A percentile compares a stretch with the other conserved stretches of the same genome.
Conservation (phyloP, 306 rosid genomes). For the Bauhinia variegata region DNA sequence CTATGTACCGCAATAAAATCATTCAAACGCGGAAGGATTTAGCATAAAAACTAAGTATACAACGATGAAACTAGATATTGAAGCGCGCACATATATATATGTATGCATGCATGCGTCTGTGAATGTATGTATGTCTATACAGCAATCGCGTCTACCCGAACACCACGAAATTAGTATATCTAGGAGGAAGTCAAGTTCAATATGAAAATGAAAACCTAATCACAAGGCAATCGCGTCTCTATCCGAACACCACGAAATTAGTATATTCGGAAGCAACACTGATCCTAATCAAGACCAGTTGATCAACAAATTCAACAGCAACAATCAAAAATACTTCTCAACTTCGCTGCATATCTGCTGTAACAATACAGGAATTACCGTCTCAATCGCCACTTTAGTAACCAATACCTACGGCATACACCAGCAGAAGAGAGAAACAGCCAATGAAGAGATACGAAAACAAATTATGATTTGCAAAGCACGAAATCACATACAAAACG, state of each 20-base stretch:
- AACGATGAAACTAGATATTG: too few species aligned
- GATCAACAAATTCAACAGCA: constrained; percentile 13
- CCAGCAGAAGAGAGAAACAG: not conserved
- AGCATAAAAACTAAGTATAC: too few species aligned
- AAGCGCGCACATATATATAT: too few species aligned
- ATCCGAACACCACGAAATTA: not conserved
- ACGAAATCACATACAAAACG: too few species aligned
- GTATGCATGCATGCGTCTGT: not conserved
- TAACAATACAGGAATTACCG: not conserved
- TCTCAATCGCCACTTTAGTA: too few species aligned
- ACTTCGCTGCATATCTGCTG: too few species aligned
- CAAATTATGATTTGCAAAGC: too few species aligned
- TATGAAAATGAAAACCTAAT: constrained; percentile 9
- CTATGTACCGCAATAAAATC: too few species aligned
- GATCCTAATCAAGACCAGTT: constrained; percentile 12
- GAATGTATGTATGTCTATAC: too few species aligned
- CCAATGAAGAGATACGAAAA: not conserved
- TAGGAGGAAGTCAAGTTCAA: constrained; percentile 19
- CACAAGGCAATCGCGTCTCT: constrained; percentile 10
- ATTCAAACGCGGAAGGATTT: too few species aligned
- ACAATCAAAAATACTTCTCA: not conserved
- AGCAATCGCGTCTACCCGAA: constrained; percentile 13
- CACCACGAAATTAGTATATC: not conserved
- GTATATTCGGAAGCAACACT: constrained; percentile 7
- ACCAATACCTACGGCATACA: not conserved